Evolutionary conservation across 2,329 filamentous ascomycete genomes (phyloP).

Genomic region (Orbilia oligospora): DNA sequence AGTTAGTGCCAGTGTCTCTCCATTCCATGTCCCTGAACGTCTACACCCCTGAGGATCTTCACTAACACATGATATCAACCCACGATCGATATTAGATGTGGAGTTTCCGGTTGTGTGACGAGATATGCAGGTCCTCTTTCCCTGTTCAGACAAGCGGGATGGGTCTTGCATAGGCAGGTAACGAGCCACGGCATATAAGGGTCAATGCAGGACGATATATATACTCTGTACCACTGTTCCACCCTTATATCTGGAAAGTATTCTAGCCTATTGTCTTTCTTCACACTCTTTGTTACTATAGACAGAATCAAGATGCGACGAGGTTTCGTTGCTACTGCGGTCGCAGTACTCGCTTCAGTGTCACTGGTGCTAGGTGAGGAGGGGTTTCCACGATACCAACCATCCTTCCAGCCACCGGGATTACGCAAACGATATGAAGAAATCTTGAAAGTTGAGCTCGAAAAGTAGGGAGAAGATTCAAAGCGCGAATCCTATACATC

Average conservation of each 20-base stretch:
- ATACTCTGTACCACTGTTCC: neutral
- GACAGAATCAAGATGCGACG: slow-evolving; percentile 30
- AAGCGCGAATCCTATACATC: neutral
- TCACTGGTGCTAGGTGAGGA: slow-evolving; percentile 10
- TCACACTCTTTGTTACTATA: neutral
- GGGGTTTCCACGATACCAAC: slow-evolving; percentile 24
- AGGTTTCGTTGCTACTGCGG: slow-evolving; percentile 5
- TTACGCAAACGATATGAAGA: slow-evolving; percentile 37
- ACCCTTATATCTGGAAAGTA: neutral
- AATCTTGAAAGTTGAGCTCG: slow-evolving; percentile 21
- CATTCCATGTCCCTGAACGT: too few species aligned
- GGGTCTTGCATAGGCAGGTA: slow-evolving; percentile 17
- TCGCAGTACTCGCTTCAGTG: slow-evolving; percentile 14
- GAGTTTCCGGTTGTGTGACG: slow-evolving; percentile 49
- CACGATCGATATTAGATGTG: neutral
- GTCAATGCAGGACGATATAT: slow-evolving; percentile 4
- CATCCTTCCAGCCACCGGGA: slow-evolving; percentile 42
- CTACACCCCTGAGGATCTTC: neutral
- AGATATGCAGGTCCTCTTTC: slow-evolving; percentile 44
- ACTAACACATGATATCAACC: slow-evolving; percentile 45
- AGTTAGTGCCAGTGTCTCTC: neutral
- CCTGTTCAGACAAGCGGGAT: slow-evolving; percentile 17
- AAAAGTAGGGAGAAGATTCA: slow-evolving; percentile 1
- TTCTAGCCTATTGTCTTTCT: neutral
- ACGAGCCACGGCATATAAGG: neutral